Evolutionary conservation across 2,329 filamentous ascomycete species (phyloP), one percentile per base, ranked within the genome.

Genomic region (Diaporthe capsici): DNA sequence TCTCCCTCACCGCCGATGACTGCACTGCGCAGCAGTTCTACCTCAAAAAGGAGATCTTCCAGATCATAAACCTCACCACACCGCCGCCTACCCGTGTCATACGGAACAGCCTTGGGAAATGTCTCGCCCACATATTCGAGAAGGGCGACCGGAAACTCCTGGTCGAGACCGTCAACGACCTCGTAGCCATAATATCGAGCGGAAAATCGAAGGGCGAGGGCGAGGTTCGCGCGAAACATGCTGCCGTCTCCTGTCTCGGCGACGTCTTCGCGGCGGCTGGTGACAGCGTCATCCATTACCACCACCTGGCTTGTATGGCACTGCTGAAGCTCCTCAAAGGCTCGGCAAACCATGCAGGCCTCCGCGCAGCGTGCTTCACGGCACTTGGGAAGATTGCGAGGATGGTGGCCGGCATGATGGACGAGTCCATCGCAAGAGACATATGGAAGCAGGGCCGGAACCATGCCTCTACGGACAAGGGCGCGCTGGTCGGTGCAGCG

Each of bases 161-260:
- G 3, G 98, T 97, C 82, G 97, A 99, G 84, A 97, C 95, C 0
- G 94, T 98, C 82, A 98, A 97, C 81, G 96, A 98, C 79, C 88
- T 98, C 15, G 88, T 96, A 13, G 88, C 86, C 15, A 92, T 98
- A 74, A 83, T 98, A 61, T 92, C 92, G 76, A 90, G 90, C 65
- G 91, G 93, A 28, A 98, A 98, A 83, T 88, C 88, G 47, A 94
- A 93, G 82, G 86, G 86, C 72, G 96, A 98, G 75, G 92, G 92
- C 79, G 95, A 98, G 80, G 83, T 94, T 71, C 92, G 92, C 81
- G 90, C 92, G 4, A 97, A 95, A 84, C 96, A 98, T 89, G 95
- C 95, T 8, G 96, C 96, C 31, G 93, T 94, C 53, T 91, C 93
- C 82, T 98, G 95, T 82, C 83, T 99, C 79, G 97, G 97, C 44